phyloP scores from a whole-genome alignment of 192 early-diverging fungal species.

The Rhizophlyctis rosea region DNA sequence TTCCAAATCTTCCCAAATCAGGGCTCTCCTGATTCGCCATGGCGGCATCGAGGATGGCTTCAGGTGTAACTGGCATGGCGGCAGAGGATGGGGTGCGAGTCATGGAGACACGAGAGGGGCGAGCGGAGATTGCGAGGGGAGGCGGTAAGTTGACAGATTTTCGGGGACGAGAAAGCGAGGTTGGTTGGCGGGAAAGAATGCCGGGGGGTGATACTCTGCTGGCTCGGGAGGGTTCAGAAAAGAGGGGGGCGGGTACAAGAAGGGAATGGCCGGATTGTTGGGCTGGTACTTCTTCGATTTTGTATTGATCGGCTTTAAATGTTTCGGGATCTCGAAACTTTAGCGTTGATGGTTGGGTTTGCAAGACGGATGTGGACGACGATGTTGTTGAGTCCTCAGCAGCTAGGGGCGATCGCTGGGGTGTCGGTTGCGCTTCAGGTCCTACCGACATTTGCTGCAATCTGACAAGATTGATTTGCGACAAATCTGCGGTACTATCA shows the following conservation, averaged over 20 bases:
- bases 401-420: too few relatives aligned
- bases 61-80: neutral
- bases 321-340: too few relatives aligned
- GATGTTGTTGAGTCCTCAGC: too few relatives aligned
- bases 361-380: too few relatives aligned
- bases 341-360: too few relatives aligned
- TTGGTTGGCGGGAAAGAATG: neutral
- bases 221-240: neutral
- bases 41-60: neutral
- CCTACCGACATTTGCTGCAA: too few relatives aligned
- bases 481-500: too few relatives aligned
- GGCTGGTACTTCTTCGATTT: neutral
- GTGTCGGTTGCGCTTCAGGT: too few relatives aligned
- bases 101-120: constrained; percentile 4
- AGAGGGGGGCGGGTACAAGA: too few relatives aligned
- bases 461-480: too few relatives aligned
- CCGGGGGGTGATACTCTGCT: neutral
- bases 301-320: too few relatives aligned
- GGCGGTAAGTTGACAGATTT: neutral
- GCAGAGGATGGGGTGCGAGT: neutral
- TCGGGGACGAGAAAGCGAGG: neutral
- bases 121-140: neutral
- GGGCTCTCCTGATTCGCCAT: neutral
- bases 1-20: neutral
- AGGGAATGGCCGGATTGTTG: too few relatives aligned